Evolutionary conservation across 106 monocot genomes (phyloP).

Genomic region (Narthecium ossifragum): DNA sequence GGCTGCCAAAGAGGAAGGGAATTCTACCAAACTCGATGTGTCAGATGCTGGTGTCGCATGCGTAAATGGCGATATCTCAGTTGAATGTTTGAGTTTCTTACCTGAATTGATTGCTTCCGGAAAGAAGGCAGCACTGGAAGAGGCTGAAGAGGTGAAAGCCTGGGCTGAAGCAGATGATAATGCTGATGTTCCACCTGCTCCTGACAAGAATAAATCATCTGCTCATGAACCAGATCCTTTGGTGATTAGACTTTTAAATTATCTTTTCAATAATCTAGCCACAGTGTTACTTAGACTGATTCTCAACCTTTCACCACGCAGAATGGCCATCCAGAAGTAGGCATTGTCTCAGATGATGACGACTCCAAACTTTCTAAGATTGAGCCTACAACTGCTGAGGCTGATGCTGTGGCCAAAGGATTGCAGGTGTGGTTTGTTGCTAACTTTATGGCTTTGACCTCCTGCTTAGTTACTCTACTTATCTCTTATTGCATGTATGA

Average conservation of each 20-base stretch:
- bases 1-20: not conserved
- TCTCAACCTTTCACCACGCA: conserved; percentile 24
- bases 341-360: conserved; percentile 37
- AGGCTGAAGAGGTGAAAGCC: conserved; percentile 34
- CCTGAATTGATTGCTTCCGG: conserved; percentile 48
- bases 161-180: conserved; percentile 17
- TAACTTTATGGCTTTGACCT: not conserved
- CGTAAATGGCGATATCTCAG: conserved; percentile 7
- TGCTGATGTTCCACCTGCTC: conserved; percentile 6
- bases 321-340: conserved; percentile 39
- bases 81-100: conserved; percentile 28
- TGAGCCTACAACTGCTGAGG: conserved; percentile 72
- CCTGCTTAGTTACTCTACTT: not conserved
- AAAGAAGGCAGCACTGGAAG: conserved; percentile 38
- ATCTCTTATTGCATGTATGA: conserved; percentile 2
- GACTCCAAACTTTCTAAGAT: conserved; percentile 37
- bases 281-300: not conserved
- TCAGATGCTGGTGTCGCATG: conserved; percentile 7
- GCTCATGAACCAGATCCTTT: conserved; percentile 13
- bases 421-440: conserved; percentile 58
- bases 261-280: not conserved
- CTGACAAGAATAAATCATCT: conserved; percentile 18
- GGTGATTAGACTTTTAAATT: conserved; percentile 30
- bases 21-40: conserved; percentile 2
- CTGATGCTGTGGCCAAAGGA: conserved; percentile 75